These are phyloP conservation scores for Fonsecaea nubica DNA, from an alignment of 2,329 filamentous ascomycete species.

Conservation along the genomic window DNA sequence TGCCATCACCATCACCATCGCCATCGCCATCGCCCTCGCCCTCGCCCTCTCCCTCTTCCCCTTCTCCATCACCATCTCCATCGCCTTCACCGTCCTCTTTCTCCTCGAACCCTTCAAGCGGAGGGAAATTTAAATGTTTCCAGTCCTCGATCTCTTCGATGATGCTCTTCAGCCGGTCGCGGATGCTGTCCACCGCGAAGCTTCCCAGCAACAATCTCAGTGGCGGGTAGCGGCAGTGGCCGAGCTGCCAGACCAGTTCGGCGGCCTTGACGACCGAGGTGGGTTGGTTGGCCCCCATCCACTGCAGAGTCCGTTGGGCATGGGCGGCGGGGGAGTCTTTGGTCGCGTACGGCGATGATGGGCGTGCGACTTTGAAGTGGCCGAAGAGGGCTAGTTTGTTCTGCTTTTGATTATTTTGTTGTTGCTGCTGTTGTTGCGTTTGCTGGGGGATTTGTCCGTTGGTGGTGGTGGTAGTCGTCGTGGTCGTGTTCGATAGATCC, in stretches of 20 bases:
- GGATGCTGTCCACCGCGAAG: slow-evolving; percentile 94
- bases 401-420: slow-evolving; percentile 32
- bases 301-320: slow-evolving; percentile 88
- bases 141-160: slow-evolving; percentile 95
- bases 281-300: slow-evolving; percentile 90
- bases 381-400: slow-evolving; percentile 75
- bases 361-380: slow-evolving; percentile 87
- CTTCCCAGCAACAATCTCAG: slow-evolving; percentile 84
- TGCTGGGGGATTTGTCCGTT: not conserved
- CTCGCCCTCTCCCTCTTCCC: slow-evolving; percentile 25
- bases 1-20: slow-evolving; percentile 24
- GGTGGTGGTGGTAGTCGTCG: not conserved
- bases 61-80: slow-evolving; percentile 31
- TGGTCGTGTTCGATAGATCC: not conserved
- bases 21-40: slow-evolving; percentile 25
- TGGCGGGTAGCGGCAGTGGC: slow-evolving; percentile 92
- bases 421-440: not conserved
- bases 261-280: slow-evolving; percentile 92
- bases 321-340: slow-evolving; percentile 84
- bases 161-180: slow-evolving; percentile 85
- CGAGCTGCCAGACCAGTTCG: slow-evolving; percentile 92
- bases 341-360: slow-evolving; percentile 79
- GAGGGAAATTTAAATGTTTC: slow-evolving; percentile 79
- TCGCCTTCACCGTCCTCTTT: slow-evolving; percentile 33
- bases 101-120: slow-evolving; percentile 43